Base-by-base conservation (phyloP, 148 eudicot genomes). In the Arctostaphylos glauca region DNA sequence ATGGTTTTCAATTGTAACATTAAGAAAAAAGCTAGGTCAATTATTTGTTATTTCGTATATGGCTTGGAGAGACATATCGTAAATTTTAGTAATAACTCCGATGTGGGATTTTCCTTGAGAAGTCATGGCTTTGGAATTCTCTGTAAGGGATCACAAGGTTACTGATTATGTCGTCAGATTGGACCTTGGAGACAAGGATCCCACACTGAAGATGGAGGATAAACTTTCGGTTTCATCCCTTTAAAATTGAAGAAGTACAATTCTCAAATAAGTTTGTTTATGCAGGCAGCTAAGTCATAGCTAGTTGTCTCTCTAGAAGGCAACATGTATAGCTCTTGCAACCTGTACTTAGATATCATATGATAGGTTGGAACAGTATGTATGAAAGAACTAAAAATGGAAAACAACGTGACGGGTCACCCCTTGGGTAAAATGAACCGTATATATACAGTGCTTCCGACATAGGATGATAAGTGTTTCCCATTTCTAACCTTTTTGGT, bases 51-150 rank as follows among this genome's bases (percentile, higher is more conserved):
- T 8, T 6, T 18, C 13, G 7, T 73, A n/a, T 46, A 73, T 46
- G 52, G 52, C 52, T 46, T 73, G 76, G 15, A 71, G 48, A 43
- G 10, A 70, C 3, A 56, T 10, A 4, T 38, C 18, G 18, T 16
- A 41, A 41, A 70, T 43, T 13, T 41, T 4, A 38, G n/a, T 70
- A 41, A 5, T 43, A 25, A 38, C 15, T 5, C 48, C 1, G 2
- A 43, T 19, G 48, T 41, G 74, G 52, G 74, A 9, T 74, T 74
- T 19, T 74, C 54, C 31, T 73, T 47, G 77, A 74, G 31, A 70
- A 41, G 31, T 74, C 53, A n/a, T 74, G 31, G 38, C 54, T 72
- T 72, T 72, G 21, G 52, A 23, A 44, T 18, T 72, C 52, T 72
- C 21, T 18, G 47, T 0, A 48, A 47, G 77, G 55, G 16, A 47